A percentile compares a stretch with the other conserved stretches of the same genome.
phyloP scores from a whole-genome alignment of 176 grass and related monocot genomes.

The Oryza rufipogon region DNA sequence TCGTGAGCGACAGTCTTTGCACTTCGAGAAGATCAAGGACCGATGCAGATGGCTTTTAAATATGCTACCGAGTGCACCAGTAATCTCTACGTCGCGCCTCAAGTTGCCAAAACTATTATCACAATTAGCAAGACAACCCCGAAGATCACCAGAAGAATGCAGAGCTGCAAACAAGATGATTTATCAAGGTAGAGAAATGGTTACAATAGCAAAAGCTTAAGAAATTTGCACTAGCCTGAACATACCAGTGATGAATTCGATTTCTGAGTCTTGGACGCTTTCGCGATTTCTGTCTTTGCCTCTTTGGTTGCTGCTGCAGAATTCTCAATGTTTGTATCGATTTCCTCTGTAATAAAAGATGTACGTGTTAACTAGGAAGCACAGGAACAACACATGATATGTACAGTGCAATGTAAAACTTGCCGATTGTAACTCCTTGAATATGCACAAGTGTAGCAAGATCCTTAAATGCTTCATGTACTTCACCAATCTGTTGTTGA shows the following conservation, averaged over 20 bases:
- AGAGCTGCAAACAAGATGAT: conserved; percentile 48
- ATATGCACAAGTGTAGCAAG: conserved; percentile 88
- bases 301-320: conserved; percentile 63
- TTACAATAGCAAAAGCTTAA: not conserved
- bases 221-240: conserved; percentile 3
- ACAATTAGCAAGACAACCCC: conserved; percentile 64
- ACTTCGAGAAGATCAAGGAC: conserved; percentile 14
- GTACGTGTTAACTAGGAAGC: conserved; percentile 17
- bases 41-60: conserved; percentile 4
- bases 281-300: conserved; percentile 61
- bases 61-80: not conserved
- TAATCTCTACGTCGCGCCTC: conserved; percentile 15
- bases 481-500: conserved; percentile 95
- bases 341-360: conserved; percentile 67
- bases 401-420: conserved; percentile 29
- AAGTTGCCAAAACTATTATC: conserved; percentile 63
- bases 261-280: conserved; percentile 84
- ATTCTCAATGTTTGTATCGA: conserved; percentile 79
- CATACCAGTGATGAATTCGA: conserved; percentile 89
- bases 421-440: conserved; percentile 81
- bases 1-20: not conserved
- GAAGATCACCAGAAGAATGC: conserved; percentile 73
- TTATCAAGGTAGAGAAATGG: conserved; percentile 29
- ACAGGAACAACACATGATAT: conserved; percentile 3
- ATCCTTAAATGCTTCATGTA: conserved; percentile 95